Evolutionary conservation across 2,329 filamentous ascomycete genomes (phyloP).

Genomic region (Fusarium paranaense): DNA sequence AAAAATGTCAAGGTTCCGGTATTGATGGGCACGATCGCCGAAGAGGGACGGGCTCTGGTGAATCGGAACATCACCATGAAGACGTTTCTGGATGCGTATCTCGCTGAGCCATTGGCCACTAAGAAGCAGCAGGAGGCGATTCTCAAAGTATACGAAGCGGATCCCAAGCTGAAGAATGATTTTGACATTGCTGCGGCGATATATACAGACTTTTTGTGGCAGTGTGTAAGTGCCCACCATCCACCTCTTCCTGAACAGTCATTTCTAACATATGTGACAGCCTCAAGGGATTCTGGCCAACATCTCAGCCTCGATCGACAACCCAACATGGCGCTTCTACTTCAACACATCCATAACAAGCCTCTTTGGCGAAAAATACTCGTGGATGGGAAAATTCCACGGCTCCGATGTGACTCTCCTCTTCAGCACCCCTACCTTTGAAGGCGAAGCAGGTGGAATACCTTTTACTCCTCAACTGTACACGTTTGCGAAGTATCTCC

Average conservation of each 20-base stretch:
- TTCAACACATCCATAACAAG: constrained; percentile 42
- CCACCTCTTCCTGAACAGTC: background rate
- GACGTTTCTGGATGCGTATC: constrained; percentile 30
- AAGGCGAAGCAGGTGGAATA: background rate
- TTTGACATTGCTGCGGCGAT: constrained; percentile 44
- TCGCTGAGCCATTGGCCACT: constrained; percentile 23
- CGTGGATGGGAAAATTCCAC: constrained; percentile 45
- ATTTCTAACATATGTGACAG: constrained; percentile 21
- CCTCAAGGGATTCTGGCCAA: constrained; percentile 41
- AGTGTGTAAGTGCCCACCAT: constrained; percentile 38
- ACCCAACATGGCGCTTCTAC: constrained; percentile 43
- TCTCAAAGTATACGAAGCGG: constrained; percentile 28
- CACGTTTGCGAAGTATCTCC: constrained; percentile 38
- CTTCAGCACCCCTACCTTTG: constrained; percentile 34
- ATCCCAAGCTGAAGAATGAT: constrained; percentile 17
- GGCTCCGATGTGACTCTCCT: constrained; percentile 41
- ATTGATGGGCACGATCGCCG: constrained; percentile 39
- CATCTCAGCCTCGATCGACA: constrained; percentile 27
- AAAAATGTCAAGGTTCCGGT: constrained; percentile 37
- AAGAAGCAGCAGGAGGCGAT: constrained; percentile 21
- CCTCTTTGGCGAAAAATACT: constrained; percentile 31
- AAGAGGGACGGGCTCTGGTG: constrained; percentile 42
- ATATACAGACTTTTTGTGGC: constrained; percentile 43
- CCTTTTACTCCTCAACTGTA: constrained; percentile 36
- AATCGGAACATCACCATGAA: constrained; percentile 36